Base-by-base conservation (phyloP, 2,329 filamentous ascomycete species). In the Pseudogymnoascus pannorum region DNA sequence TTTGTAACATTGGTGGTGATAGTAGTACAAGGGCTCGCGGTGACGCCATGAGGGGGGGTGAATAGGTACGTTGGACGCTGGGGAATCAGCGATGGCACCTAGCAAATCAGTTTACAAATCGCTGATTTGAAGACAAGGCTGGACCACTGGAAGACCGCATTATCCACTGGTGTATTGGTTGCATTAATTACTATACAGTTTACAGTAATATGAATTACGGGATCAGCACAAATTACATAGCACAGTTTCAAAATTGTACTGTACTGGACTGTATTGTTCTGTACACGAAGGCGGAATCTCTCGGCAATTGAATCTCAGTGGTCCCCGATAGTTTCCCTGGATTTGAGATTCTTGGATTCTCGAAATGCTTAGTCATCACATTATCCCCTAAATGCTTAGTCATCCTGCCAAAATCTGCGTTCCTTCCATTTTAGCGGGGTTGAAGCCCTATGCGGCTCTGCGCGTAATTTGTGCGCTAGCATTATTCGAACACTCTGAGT, bases 401-500 rank as follows among this genome's bases (percentile, higher is more conserved):
- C 42, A 51, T 51, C 22, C 42, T 54, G 48, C 48, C 48, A 54
- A 31, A 54, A 54, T 31, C 26, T 31, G n/a, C 26, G 24, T 29
- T 54, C 48, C 26, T 11, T 31, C 9, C n/a, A 54, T 54, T 58
- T 58, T 58, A 58, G 57, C 57, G 57, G 57, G 57, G 57, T 58
- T 58, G 57, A 58, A 58, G 57, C 57, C 57, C 57, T 58, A 58
- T 58, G 57, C 57, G 57, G 57, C 57, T 58, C 57, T 58, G 57
- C 57, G 57, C 57, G 31, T 58, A 40, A 35, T 58, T 54, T 54
- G 48, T 36, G 57, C 57, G 57, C 57, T 35, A 40, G 35, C 31
- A 58, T 58, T 58, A 40, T 58, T 40, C 57, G 35, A 54, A 54
- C 48, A 54, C 48, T 54, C 57, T 36, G 57, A 36, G 57, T 58